Base-by-base conservation (phyloP, 305 asterid genomes). In the Solanum hybrid region DNA sequence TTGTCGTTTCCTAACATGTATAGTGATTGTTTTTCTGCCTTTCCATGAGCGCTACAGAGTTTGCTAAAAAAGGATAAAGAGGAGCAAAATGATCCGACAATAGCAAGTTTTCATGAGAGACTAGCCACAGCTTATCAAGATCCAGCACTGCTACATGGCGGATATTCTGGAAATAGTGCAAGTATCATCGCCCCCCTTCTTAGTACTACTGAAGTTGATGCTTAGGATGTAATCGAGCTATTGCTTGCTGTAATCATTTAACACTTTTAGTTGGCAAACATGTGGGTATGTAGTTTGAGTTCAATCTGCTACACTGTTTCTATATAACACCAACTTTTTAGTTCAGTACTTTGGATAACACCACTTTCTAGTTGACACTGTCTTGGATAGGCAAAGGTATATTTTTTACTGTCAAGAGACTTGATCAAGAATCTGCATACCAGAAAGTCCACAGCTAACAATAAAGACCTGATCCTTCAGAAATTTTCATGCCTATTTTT, bases 41-140 rank as follows among this genome's bases (percentile, higher is more conserved):
- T 88, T 24, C 76, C 75, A 33, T 12, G 64, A 39, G 28, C 28
- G 78, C 86, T 89, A 92, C 98, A 97, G 99, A 94, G 97, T 91
- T 91, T 96, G 96, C 95, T 97, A 92, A 97, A 91, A 89, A 97
- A 96, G 92, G 99, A 97, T 78, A 91, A 93, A 69, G 86, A 89
- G 12, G 99, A 96, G 89, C 93, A 92, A 81, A 93, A 61, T 29
- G 95, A 96, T 89, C 96, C 97, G 71, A 67, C 91, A 1, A 88
- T 94, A 24, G 89, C 94, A 40, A 93, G 93, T 80, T 97, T 97
- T 91, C 93, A 93, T 31, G 94, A 94, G 67, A 91, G 92, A 91
- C 97, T 97, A 12, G 90, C 90, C 57, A 93, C 94, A 20, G 98
- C 98, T 6, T 96, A 97, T 91, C 92, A 89, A 18, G 98, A 97